phyloP scores from a whole-genome alignment of 768 basidiomycete species.

The Imleria badia region DNA sequence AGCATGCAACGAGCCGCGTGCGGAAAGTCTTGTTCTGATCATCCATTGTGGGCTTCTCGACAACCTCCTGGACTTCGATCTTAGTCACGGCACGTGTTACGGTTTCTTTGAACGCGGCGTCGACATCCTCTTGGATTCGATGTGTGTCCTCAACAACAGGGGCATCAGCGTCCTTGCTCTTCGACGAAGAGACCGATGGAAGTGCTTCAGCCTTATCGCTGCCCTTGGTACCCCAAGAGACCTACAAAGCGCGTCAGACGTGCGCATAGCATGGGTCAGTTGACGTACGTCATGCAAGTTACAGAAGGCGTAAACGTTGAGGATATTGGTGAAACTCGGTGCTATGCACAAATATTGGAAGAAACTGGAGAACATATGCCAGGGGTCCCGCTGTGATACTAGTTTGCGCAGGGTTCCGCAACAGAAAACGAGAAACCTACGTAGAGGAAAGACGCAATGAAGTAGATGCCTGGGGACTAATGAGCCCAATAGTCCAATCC shows the following conservation, averaged over 20 bases:
- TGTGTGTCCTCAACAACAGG: slow-evolving; percentile 86
- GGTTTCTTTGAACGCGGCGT: slow-evolving; percentile 88
- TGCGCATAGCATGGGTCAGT: background rate
- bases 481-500: slow-evolving; percentile 7
- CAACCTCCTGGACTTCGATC: slow-evolving; percentile 57
- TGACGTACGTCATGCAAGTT: slow-evolving; percentile 82
- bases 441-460: slow-evolving; percentile 81
- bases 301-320: slow-evolving; percentile 97
- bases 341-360: slow-evolving; percentile 88
- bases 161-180: slow-evolving; percentile 69
- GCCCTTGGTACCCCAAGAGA: slow-evolving; percentile 95
- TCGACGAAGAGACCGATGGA: slow-evolving; percentile 85
- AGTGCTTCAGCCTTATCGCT: slow-evolving; percentile 92
- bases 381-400: slow-evolving; percentile 78
- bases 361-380: slow-evolving; percentile 97
- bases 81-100: slow-evolving; percentile 85
- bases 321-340: slow-evolving; percentile 90
- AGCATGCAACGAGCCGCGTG: slow-evolving; percentile 78
- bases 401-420: slow-evolving; percentile 3
- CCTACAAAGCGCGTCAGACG: slow-evolving; percentile 38
- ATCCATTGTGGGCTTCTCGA: slow-evolving; percentile 82
- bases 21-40: slow-evolving; percentile 93
- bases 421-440: slow-evolving; percentile 44
- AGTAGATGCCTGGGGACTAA: slow-evolving; percentile 61
- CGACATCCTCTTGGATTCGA: slow-evolving; percentile 83